Base-by-base conservation (phyloP, 768 basidiomycete species). In the Xerocomus potaroensis region DNA sequence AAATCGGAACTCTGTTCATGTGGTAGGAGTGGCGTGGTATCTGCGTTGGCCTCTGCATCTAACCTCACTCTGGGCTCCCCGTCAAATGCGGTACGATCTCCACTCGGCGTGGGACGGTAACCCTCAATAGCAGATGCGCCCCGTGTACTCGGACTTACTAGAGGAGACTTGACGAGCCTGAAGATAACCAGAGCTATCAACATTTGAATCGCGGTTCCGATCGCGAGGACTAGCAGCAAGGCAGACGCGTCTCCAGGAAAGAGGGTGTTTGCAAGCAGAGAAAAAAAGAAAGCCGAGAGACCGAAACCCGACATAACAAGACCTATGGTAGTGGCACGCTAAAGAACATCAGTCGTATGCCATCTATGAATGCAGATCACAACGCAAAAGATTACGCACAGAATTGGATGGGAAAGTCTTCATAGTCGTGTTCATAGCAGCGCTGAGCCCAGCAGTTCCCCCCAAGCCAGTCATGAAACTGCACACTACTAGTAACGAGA, bases 231-330 rank as follows among this genome's bases (percentile, higher is more conserved):
- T 0, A 86, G 72, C 1, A 97, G 67, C 57, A 95, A 86, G 1
- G 81, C 76, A 1, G 84, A 85, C 0, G 87, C 87, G 56, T 92
- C 75, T 0, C 88, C 91, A 0, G 87, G 81, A 57, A 82, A 94
- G 34, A 83, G 62, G 0, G 77, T 58, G 47, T 84, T 83, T 0
- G 90, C 81, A 30, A 94, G 67, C 1, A 82, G 76, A 11, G 89
- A 87, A 67, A 94, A 96, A 52, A 88, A 73, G 72, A 95, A 95
- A 0, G 93, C 93, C 0, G 90, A 92, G 14, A 97, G 78, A 0
- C 93, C 92, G 53, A 90, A 92, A 26, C 90, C 92, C 0, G 90
- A 89, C 16, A 92, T 66, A 29, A 93, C 91, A 8, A 91, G 62
- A 2, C 85, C 84, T 0, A 85, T 89, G 8, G 81, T 78, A 0